Conservation (phyloP, 352 stramenopile species). For the Phytophthora pseudosyringae region DNA sequence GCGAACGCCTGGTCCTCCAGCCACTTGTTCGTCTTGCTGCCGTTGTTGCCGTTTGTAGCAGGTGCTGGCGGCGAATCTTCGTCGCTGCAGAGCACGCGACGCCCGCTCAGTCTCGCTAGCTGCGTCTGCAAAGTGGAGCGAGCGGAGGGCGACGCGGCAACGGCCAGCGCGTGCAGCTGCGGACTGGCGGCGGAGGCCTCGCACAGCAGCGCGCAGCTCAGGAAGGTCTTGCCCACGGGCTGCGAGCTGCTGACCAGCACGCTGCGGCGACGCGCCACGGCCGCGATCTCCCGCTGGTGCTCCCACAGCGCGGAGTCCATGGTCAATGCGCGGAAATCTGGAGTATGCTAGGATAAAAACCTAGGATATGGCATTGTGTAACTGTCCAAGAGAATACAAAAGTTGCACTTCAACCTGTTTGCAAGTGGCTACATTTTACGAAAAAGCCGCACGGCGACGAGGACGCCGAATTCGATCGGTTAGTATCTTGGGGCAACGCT, state of each 20-base stretch:
- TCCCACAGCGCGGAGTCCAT: conserved; percentile 51
- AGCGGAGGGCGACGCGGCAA: conserved; percentile 43
- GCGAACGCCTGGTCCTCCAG: conserved; percentile 29
- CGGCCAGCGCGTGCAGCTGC: conserved; percentile 39
- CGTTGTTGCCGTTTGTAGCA: background rate
- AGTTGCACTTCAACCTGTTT: no score
- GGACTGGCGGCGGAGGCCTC: conserved; percentile 34
- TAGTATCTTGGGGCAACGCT: no score
- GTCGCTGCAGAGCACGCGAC: conserved; percentile 47
- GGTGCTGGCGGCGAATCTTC: background rate
- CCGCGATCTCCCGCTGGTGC: conserved; percentile 78
- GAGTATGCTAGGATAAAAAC: conserved; percentile 4
- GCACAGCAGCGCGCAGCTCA: conserved; percentile 58
- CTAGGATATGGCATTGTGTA: background rate
- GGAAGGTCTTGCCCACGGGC: conserved; percentile 76
- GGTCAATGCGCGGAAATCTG: conserved; percentile 7
- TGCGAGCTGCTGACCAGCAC: conserved; percentile 64
- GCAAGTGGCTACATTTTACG: no score
- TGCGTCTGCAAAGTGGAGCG: conserved; percentile 44
- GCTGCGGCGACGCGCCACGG: conserved; percentile 65
- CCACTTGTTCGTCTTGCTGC: conserved; percentile 24
- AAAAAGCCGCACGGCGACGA: no score
- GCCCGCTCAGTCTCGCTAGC: conserved; percentile 51
- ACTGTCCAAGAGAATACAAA: background rate
- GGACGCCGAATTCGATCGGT: no score